Conservation (phyloP, 495 filamentous ascomycete species). For the Penicillium cosmopolitanum region DNA sequence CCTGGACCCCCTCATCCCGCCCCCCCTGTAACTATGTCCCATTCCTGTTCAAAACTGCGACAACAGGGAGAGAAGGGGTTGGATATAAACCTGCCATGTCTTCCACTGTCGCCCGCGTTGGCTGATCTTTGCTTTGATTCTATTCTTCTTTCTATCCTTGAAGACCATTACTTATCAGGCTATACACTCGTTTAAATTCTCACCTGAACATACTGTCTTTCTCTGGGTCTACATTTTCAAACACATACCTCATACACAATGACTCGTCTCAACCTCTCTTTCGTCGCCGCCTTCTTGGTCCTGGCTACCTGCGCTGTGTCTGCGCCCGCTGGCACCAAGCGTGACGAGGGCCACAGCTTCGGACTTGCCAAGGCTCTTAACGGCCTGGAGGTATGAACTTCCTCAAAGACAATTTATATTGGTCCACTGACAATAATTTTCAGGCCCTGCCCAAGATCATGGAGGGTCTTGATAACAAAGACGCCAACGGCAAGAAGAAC, state of each 20-base stretch:
- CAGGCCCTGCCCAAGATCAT: constrained; percentile 28
- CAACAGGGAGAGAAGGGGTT: constrained; percentile 15
- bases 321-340: constrained; percentile 31
- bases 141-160: constrained; percentile 12
- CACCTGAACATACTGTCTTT: constrained; percentile 19
- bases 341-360: constrained; percentile 13
- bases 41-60: background rate
- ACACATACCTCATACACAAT: constrained; percentile 26
- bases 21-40: constrained; percentile 10
- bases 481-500: constrained; percentile 23
- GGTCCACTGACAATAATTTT: constrained; percentile 5
- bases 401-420: background rate
- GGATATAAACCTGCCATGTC: constrained; percentile 21
- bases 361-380: constrained; percentile 21
- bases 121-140: background rate
- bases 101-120: constrained; percentile 1
- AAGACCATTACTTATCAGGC: background rate
- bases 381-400: constrained; percentile 25
- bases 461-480: constrained; percentile 16
- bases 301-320: constrained; percentile 38
- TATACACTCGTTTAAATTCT: constrained; percentile 17
- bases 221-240: constrained; percentile 14
- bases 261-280: constrained; percentile 1
- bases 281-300: constrained; percentile 10
- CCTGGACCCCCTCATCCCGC: constrained; percentile 3